phyloP scores from a whole-genome alignment of 208 protist species.

The Acanthamoeba castellanii region DNA sequence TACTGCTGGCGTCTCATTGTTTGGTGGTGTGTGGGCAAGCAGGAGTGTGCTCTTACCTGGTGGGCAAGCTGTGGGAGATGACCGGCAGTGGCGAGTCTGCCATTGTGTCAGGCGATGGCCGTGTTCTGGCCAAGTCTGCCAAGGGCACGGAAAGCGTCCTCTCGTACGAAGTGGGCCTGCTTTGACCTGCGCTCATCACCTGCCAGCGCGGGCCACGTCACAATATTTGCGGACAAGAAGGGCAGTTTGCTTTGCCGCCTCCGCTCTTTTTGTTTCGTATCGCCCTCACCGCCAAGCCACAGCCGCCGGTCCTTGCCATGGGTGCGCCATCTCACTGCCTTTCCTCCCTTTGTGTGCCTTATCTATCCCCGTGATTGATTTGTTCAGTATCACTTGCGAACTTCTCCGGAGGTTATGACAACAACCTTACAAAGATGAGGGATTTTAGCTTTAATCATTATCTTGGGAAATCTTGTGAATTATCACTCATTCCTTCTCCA shows the following conservation, averaged over 20 bases:
- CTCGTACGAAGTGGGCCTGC: background rate
- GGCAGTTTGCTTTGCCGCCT: too few relatives aligned
- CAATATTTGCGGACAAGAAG: too few relatives aligned
- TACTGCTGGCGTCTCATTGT: too few relatives aligned
- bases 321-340: too few relatives aligned
- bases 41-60: background rate
- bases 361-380: background rate
- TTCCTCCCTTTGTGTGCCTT: too few relatives aligned
- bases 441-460: background rate
- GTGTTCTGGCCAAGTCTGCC: background rate
- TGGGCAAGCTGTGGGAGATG: background rate
- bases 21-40: background rate
- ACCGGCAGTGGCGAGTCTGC: background rate
- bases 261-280: too few relatives aligned
- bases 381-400: constrained; percentile 8
- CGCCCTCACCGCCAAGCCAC: too few relatives aligned
- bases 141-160: background rate
- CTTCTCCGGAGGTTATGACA: background rate
- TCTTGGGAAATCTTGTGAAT: background rate
- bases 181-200: too few relatives aligned
- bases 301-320: too few relatives aligned
- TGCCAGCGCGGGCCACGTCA: too few relatives aligned
- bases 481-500: too few relatives aligned
- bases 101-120: background rate
- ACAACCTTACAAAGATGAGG: background rate